phyloP scores from a whole-genome alignment of 176 grass and related monocot genomes.

The Carex pumila region DNA sequence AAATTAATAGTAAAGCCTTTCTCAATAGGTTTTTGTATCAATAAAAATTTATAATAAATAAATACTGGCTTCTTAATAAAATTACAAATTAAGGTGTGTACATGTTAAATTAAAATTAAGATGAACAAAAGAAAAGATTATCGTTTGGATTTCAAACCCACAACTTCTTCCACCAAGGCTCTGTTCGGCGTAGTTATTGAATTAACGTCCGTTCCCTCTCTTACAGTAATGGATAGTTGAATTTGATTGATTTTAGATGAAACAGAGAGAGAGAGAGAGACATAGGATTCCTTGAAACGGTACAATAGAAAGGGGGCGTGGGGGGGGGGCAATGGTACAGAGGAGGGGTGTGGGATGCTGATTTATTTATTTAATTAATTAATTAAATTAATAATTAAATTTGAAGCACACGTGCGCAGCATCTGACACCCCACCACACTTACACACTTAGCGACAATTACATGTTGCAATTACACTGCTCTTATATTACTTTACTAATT shows the following conservation, averaged over 20 bases:
- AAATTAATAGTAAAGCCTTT: not conserved
- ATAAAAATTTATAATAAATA: not conserved
- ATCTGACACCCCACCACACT: not conserved
- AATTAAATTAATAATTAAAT: slow-evolving; percentile 1
- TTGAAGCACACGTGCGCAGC: slow-evolving; percentile 10
- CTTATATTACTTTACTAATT: slow-evolving; percentile 1
- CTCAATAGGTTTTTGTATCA: not conserved
- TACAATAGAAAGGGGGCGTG: not conserved
- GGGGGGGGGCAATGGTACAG: not conserved
- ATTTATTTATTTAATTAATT: not conserved
- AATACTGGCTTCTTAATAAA: not conserved
- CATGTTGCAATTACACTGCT: not conserved
- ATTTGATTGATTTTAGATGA: too few relatives aligned
- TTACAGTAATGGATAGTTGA: too few relatives aligned
- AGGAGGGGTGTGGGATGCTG: not conserved
- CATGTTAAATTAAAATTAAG: too few relatives aligned
- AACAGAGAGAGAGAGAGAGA: not conserved
- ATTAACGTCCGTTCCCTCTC: too few relatives aligned
- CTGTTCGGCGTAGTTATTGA: too few relatives aligned
- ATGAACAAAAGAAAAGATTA: too few relatives aligned
- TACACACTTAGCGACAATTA: not conserved
- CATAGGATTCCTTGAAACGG: slow-evolving; percentile 16
- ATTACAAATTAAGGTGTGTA: not conserved
- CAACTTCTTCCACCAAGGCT: too few relatives aligned
- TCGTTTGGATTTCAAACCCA: too few relatives aligned